phyloP scores from a whole-genome alignment of 1,284 basidiomycete species.

The Sutorius eximius region DNA sequence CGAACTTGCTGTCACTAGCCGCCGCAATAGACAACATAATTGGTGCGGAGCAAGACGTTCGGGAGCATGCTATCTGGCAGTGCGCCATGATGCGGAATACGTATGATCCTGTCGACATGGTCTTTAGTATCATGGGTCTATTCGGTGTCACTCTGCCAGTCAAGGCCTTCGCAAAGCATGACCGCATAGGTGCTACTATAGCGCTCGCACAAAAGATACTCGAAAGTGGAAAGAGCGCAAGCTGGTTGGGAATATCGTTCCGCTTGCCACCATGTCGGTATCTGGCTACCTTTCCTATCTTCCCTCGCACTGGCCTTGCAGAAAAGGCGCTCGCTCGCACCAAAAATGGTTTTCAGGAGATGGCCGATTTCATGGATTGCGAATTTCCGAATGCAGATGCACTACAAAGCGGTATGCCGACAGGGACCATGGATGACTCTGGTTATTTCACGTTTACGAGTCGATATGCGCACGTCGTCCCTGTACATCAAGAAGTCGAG shows the following conservation, averaged over 20 bases:
- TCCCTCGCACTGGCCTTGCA: not conserved
- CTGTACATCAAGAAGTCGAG: not conserved
- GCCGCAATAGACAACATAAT: conserved; percentile 1
- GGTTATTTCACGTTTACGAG: conserved; percentile 1
- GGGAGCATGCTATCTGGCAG: conserved; percentile 3
- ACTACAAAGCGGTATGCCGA: not conserved
- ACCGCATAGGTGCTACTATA: conserved; percentile 1
- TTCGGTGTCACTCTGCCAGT: not conserved
- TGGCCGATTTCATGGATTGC: conserved; percentile 4
- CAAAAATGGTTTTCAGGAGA: conserved; percentile 1
- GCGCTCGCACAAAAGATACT: conserved; percentile 1
- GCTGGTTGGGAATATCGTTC: conserved; percentile 2
- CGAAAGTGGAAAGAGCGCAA: conserved; percentile 1
- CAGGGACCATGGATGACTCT: not conserved
- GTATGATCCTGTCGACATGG: conserved; percentile 2
- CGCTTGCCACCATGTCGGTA: conserved; percentile 4
- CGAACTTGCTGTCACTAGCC: not conserved
- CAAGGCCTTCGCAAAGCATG: not conserved
- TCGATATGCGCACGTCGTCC: not conserved
- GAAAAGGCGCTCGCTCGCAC: conserved; percentile 6
- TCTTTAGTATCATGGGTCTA: conserved; percentile 3
- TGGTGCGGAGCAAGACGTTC: conserved; percentile 1
- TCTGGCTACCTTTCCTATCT: conserved; percentile 2
- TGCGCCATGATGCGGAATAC: conserved; percentile 3
- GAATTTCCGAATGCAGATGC: conserved; percentile 1